Evolutionary conservation across 768 basidiomycete genomes (phyloP), one percentile per base, ranked within the genome.

Genomic region (Gloeostereum incarnatum): DNA sequence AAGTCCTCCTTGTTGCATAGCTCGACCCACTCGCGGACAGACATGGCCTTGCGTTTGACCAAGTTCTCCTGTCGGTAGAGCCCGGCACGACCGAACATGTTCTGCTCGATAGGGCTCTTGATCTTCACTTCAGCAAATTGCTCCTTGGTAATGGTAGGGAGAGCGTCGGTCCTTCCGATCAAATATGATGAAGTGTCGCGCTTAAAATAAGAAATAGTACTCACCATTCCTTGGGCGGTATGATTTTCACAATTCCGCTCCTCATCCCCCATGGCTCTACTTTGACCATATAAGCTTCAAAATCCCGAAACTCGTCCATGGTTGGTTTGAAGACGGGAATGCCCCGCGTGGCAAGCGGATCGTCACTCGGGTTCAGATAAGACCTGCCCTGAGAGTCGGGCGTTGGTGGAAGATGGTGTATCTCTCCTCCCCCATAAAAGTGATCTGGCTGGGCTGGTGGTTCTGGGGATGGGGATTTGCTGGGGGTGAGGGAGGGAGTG

Each of bases 241-340:
- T 84, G 45, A 99, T 77, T 61, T 99, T 99, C 44, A 93, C 83
- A 46, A 98, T 94, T 17, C 96, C 96, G 46, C 89, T 91, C 41
- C 69, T 69, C 54, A 69, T 73, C 1, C 96, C 96, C 89, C 96
- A 99, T 43, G 77, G 73, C 55, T 93, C 90, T 31, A 98, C 71
- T 43, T 62, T 75, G 45, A 75, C 80, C 73, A 96, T 82, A 56
- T 89, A 98, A 8, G 54, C 80, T 52, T 99, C 94, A 57, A 97
- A 98, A 59, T 92, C 87, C 44, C 67, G 56, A 49, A 96, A 96
- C 50, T 98, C 90, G 36, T 82, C 81, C 77, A 93, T 83, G 2
- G 84, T 78, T 6, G 96, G 96, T 54, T 78, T 84, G 71, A 99
- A 99, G 8, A 99, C 91, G 4, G 94, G 96, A 32, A 98, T 94